These are phyloP conservation scores for Pleodorina starrii DNA, from an alignment of 139 green algal species.

Conservation along the genomic window DNA sequence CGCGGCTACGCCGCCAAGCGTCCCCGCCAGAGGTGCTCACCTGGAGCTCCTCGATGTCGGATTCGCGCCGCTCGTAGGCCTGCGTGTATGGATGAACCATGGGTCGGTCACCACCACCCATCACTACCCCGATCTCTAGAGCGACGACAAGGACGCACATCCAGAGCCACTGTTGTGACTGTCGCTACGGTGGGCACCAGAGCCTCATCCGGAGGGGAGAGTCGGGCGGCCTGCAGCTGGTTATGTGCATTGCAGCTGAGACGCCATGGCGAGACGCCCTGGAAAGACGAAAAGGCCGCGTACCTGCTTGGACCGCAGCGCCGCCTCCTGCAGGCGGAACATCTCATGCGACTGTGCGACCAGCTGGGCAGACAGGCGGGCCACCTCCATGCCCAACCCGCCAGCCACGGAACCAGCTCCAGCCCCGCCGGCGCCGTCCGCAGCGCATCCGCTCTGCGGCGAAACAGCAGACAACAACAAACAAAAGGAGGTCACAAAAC, in stretches of 20 bases:
- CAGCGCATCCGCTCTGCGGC: not conserved
- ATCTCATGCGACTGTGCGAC: conserved; percentile 46
- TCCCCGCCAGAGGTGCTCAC: too few relatives aligned
- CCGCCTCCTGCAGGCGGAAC: conserved; percentile 36
- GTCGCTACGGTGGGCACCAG: too few relatives aligned
- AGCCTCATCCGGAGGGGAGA: too few relatives aligned
- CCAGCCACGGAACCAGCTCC: not conserved
- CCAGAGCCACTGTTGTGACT: too few relatives aligned
- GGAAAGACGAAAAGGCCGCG: not conserved
- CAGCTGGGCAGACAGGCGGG: conserved; percentile 56
- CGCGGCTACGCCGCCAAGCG: too few relatives aligned
- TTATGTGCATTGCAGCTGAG: too few relatives aligned
- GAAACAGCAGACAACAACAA: not conserved
- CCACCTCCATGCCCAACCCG: conserved; percentile 26
- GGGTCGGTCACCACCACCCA: too few relatives aligned
- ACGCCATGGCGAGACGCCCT: too few relatives aligned
- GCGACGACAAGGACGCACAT: too few relatives aligned
- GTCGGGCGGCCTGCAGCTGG: too few relatives aligned
- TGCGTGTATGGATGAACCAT: too few relatives aligned
- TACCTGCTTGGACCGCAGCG: conserved; percentile 60
- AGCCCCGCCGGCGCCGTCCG: not conserved
- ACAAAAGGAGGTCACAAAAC: not conserved
- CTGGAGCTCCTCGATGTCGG: conserved; percentile 62
- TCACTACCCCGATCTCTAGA: too few relatives aligned
- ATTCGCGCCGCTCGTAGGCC: conserved; percentile 51